These are phyloP conservation scores for Naganishia onofrii DNA, from an alignment of 768 basidiomycete genomes.

Conservation along the genomic window DNA sequence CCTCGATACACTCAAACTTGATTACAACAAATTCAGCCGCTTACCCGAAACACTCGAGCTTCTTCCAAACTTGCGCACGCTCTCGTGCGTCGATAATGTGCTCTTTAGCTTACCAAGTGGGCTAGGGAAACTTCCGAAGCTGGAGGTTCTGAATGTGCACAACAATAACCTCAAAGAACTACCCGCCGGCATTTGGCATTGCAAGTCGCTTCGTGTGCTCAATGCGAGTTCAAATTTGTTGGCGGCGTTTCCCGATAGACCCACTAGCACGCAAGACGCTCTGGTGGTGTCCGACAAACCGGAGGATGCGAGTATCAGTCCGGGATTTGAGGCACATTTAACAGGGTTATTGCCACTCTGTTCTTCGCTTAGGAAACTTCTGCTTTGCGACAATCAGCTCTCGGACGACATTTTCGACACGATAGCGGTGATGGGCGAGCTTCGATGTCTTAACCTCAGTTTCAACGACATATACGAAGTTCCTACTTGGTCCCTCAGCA, in stretches of 20 bases:
- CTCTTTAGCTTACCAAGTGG: conserved; percentile 70
- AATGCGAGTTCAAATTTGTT: conserved; percentile 88
- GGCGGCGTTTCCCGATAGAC: conserved; percentile 68
- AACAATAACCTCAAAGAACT: conserved; percentile 81
- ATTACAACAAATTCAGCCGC: conserved; percentile 79
- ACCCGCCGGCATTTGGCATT: conserved; percentile 77
- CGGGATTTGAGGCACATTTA: neutral
- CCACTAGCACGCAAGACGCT: conserved; percentile 45
- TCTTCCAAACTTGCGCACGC: conserved; percentile 65
- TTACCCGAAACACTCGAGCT: conserved; percentile 81
- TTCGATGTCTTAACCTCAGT: conserved; percentile 80
- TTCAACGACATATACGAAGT: conserved; percentile 93
- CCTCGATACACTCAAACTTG: conserved; percentile 69
- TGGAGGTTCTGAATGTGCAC: conserved; percentile 78
- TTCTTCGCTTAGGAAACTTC: conserved; percentile 70
- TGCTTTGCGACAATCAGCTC: conserved; percentile 84
- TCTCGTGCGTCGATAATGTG: conserved; percentile 89
- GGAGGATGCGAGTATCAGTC: neutral
- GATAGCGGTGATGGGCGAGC: conserved; percentile 70
- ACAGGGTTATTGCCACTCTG: conserved; percentile 60
- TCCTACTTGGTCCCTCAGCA: conserved; percentile 71
- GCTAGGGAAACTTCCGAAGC: conserved; percentile 71
- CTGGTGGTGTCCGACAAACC: neutral
- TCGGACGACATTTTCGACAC: conserved; percentile 74
- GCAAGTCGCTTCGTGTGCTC: conserved; percentile 66